Base-by-base conservation (phyloP, 176 grass and related monocot species). In the Elymus sibiricus region DNA sequence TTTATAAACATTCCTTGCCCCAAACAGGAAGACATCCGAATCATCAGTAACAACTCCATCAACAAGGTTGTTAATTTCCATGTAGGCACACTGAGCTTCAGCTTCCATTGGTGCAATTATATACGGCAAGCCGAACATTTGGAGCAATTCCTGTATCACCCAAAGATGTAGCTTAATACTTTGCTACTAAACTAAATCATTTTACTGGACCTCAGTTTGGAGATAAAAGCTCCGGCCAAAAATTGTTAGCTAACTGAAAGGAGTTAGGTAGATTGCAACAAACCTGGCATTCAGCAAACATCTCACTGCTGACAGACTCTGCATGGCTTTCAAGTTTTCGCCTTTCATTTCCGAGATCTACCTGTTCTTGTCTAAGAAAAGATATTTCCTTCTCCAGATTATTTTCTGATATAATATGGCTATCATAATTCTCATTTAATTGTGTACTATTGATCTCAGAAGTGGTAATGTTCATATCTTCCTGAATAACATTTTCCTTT, bases 51-150 rank as follows among this genome's bases (percentile, higher is more conserved):
- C 93, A 70, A 98, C 96, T 71, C 96, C 96, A 72, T 95, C 96
- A 87, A 98, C 96, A 28, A 98, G 90, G 63, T 91, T 95, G 81
- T 72, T 92, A 83, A 94, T 95, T 89, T 98, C 96, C 96, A 98
- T 98, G 82, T 92, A 95, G 74, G 96, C 93, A 92, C 96, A 98
- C 58, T 98, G 96, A 84, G 96, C 96, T 92, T 98, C 96, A 71
- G 96, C 93, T 84, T 98, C 96, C 19, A 81, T 98, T 26, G 96
- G 86, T 86, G 96, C 93, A 90, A 98, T 98, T 80, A 95, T 95
- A 92, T 95, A 98, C 47, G 96, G 93, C 93, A 98, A 89, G 37
- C 93, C 96, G 89, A 98, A 98, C 96, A 98, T 95, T 90, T 98
- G 96, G 69, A 98, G 90, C 81, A 98, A 89, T 73, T 98, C 96